phyloP scores from a whole-genome alignment of 768 basidiomycete species.

The Tricholoma sp. region DNA sequence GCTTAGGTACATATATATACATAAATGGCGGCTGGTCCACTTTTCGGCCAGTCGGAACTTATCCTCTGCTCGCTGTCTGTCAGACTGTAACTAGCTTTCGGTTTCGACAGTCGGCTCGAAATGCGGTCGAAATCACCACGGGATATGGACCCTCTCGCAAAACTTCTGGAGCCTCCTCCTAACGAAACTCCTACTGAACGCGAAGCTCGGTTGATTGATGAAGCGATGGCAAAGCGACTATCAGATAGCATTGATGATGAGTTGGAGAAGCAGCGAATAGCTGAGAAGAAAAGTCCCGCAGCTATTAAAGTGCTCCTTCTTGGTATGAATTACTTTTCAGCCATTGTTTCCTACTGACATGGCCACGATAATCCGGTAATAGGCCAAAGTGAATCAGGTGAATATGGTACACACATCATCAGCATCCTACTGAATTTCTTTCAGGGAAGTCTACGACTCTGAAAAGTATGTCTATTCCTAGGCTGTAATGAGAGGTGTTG shows the following conservation, averaged over 20 bases:
- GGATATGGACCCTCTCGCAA: conserved; percentile 45
- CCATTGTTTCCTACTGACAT: background rate
- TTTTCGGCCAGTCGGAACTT: background rate
- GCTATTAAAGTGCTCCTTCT: conserved; percentile 57
- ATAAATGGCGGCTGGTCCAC: background rate
- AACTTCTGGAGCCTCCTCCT: conserved; percentile 45
- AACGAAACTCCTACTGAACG: conserved; percentile 45
- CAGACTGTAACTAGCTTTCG: background rate
- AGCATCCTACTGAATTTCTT: conserved; percentile 4
- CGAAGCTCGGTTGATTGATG: conserved; percentile 38
- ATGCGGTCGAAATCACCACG: conserved; percentile 2
- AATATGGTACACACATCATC: background rate
- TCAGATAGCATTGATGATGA: conserved; percentile 66
- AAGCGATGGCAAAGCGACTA: conserved; percentile 46
- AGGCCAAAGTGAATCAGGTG: conserved; percentile 84
- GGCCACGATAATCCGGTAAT: background rate
- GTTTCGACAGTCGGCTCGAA: background rate
- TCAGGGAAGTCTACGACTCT: conserved; percentile 77
- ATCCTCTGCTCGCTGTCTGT: background rate
- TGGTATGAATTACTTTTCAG: conserved; percentile 34
- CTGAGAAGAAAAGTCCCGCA: conserved; percentile 41
- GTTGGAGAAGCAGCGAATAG: conserved; percentile 42
- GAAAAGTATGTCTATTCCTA: conserved; percentile 51
- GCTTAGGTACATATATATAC: background rate
- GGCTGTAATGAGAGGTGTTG: background rate